phyloP scores from a whole-genome alignment of 495 filamentous ascomycete species.

The Niebla homalea region DNA sequence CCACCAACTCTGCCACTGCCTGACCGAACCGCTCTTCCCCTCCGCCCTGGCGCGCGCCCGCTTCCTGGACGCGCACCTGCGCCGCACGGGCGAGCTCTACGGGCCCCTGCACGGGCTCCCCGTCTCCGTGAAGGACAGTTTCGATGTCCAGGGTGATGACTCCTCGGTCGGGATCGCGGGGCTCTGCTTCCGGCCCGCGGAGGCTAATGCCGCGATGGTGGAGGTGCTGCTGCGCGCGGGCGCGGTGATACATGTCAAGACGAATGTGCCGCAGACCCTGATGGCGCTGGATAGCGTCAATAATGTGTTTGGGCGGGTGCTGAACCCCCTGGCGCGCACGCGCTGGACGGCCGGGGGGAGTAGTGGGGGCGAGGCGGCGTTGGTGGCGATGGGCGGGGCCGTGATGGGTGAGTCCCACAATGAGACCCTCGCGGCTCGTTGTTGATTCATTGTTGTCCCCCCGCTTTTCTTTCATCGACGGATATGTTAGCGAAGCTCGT shows the following conservation, averaged over 20 bases:
- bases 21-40: conserved; percentile 54
- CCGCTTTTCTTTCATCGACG: too few species aligned
- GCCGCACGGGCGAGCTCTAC: conserved; percentile 31
- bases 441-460: background rate
- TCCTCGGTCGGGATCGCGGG: conserved; percentile 46
- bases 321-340: conserved; percentile 15
- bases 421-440: background rate
- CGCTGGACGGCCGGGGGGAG: conserved; percentile 43
- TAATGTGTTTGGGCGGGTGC: conserved; percentile 30
- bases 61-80: conserved; percentile 42
- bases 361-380: conserved; percentile 53
- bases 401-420: conserved; percentile 40
- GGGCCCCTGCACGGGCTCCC: conserved; percentile 60
- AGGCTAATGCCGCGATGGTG: conserved; percentile 31
- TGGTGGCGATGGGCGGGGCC: conserved; percentile 47
- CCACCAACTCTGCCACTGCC: conserved; percentile 50
- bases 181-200: conserved; percentile 36
- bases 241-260: conserved; percentile 52
- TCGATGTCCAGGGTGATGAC: conserved; percentile 46
- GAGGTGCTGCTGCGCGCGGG: conserved; percentile 14
- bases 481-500: too few species aligned
- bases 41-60: conserved; percentile 44
- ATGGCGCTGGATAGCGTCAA: conserved; percentile 40
- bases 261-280: conserved; percentile 39
- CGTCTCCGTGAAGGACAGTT: conserved; percentile 52